Evolutionary conservation across 75 land plant species (phyloP), one percentile per base, ranked within the genome.

Genomic region (Pinus tabuliformis): DNA sequence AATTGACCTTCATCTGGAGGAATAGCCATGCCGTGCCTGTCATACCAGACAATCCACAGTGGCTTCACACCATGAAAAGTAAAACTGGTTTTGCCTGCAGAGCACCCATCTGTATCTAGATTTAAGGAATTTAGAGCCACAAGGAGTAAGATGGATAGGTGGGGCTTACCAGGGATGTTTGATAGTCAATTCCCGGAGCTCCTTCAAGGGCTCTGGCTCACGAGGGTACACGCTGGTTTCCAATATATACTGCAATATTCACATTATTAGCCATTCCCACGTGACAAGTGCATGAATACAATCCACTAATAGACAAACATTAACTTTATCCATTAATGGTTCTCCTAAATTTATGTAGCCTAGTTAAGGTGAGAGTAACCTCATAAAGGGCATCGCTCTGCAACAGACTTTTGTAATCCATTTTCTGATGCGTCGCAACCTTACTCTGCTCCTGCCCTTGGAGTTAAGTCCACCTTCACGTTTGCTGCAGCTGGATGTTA

Each of bases 381-480:
- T 95, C 93, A 66, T 92, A 92, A 26, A 95, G 93, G 59, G 91
- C 93, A 78, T 89, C 91, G 77, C 91, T 91, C 77, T 88, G 89
- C 30, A 95, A 79, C 59, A 95, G 93, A 58, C 90, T 93, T 89
- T 95, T 95, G 90, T 95, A 95, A 70, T 96, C 98, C 22, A 83
- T 84, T 75, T 91, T 87, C 39, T 84, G 87, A 75, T 94, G 94
- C 58, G 83, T 77, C 26, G 80, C 73, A 37, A 45, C 76, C 20
- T 80, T 63, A 42, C 49, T 42, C 61, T 84, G 70, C 13, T 77
- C 65, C 33, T 61, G 6, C 3, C 45, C 72, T 70, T 68, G 13
- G 13, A 58, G 26, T 2, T 2, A 24, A n/a, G 13, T 49, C 74
- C 74, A 17, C 49, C 42, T 30, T 12, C 15, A 13, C 59, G 26